Evolutionary conservation across 768 basidiomycete genomes (phyloP), one percentile per base, ranked within the genome.

Genomic region (Chalciporus pseudorubinellus): DNA sequence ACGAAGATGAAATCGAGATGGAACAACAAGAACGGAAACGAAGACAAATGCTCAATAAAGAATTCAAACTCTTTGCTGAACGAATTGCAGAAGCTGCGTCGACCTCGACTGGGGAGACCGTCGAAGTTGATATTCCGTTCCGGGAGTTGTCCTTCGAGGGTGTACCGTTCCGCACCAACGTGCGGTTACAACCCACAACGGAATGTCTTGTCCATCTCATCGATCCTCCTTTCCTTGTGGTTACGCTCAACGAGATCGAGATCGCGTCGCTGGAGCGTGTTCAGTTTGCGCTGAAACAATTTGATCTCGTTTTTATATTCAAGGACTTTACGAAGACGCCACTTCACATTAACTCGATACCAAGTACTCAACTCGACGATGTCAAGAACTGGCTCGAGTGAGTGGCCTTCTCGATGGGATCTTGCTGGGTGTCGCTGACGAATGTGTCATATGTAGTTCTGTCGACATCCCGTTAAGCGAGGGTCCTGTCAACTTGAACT

Each of bases 381-480:
- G 95, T 99, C 56, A 98, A 98, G 73, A 95, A 97, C 63, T 99
- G 97, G 97, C 80, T 99, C 19, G 94, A 99, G 93, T 98, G 67
- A 58, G 92, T 75, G 12, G 7, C 46, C 21, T 41, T 41, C 46
- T 48, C 44, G 22, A 29, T 28, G 11, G 7, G 2, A 3, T 9
- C 7, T 31, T 3, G 14, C 34, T 28, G 16, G 20, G 50, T 34
- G 13, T 46, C 39, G 31, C 34, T 55, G 50, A 47, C 38, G 14
- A 53, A 3, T 22, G 12, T 39, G 26, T 13, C 16, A 21, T n/a
- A 33, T 50, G 48, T 12, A 98, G 95, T 64, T 98, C 95, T 6
- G 94, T 98, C 50, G 97, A 99, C 65, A 95, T 99, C 51, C 87
- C 97, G 8, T 80, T 97, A 73, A 89, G 89, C 41, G 95, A 98